These are phyloP conservation scores for Curvularia spicifera DNA, from an alignment of 2,329 filamentous ascomycete genomes.

Conservation along the genomic window DNA sequence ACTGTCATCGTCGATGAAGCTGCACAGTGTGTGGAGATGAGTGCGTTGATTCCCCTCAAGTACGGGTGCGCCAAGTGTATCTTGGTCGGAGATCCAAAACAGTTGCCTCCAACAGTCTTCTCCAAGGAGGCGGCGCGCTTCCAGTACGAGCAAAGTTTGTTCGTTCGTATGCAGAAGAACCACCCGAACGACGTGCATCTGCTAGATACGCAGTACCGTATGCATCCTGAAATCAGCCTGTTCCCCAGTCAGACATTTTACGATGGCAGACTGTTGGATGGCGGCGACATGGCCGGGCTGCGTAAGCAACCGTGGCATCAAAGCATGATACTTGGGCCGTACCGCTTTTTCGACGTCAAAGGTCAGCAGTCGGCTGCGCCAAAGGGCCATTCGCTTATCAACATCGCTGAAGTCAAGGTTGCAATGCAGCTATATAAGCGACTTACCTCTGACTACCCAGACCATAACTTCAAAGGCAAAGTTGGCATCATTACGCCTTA, in stretches of 20 bases:
- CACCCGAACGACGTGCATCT: conserved; percentile 87
- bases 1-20: conserved; percentile 98
- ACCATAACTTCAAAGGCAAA: conserved; percentile 76
- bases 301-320: conserved; percentile 85
- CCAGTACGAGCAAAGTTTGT: conserved; percentile 96
- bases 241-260: conserved; percentile 95
- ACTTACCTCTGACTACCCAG: conserved; percentile 72
- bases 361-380: conserved; percentile 83
- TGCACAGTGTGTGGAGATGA: conserved; percentile 96
- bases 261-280: conserved; percentile 84
- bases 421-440: conserved; percentile 85
- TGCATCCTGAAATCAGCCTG: conserved; percentile 94
- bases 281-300: conserved; percentile 77
- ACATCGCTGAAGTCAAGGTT: conserved; percentile 83
- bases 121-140: conserved; percentile 91
- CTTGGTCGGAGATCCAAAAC: conserved; percentile 95
- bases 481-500: conserved; percentile 98
- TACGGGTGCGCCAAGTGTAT: conserved; percentile 98
- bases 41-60: conserved; percentile 93
- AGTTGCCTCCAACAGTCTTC: conserved; percentile 92
- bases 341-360: conserved; percentile 95
- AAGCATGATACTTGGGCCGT: conserved; percentile 81
- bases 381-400: conserved; percentile 88
- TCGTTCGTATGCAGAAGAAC: conserved; percentile 97
- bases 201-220: conserved; percentile 97